These are phyloP conservation scores for Monilinia laxa DNA, from an alignment of 2,329 filamentous ascomycete species.

Conservation along the genomic window DNA sequence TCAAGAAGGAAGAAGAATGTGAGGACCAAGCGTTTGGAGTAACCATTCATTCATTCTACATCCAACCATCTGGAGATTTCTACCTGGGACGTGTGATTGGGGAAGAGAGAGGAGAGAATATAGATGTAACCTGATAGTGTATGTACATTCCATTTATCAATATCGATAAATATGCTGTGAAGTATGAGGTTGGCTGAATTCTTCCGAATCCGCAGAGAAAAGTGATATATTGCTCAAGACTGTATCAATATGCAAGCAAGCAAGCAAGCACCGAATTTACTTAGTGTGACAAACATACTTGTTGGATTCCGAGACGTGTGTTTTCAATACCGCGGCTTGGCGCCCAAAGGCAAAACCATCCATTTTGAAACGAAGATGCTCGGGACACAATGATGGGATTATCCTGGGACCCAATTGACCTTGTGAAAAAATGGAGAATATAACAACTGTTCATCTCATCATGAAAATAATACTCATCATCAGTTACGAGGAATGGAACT, in stretches of 20 bases:
- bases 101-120: neutral
- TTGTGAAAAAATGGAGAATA: constrained; percentile 1
- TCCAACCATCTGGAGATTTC: neutral
- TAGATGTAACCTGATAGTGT: neutral
- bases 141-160: constrained; percentile 3
- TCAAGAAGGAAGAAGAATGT: neutral
- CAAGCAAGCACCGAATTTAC: neutral
- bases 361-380: constrained; percentile 13
- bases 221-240: neutral
- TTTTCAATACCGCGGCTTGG: constrained; percentile 6
- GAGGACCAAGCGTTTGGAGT: constrained; percentile 17
- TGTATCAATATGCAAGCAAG: neutral
- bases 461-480: neutral
- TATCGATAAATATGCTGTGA: constrained; percentile 19
- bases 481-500: neutral
- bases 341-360: constrained; percentile 10
- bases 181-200: constrained; percentile 17
- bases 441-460: constrained; percentile 9
- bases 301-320: constrained; percentile 8
- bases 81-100: neutral
- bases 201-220: neutral
- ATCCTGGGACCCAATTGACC: neutral
- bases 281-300: neutral
- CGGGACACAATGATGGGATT: neutral
- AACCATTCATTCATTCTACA: neutral